Evolutionary conservation across 305 asterid genomes (phyloP).

Genomic region (Fraxinus dipetala): DNA sequence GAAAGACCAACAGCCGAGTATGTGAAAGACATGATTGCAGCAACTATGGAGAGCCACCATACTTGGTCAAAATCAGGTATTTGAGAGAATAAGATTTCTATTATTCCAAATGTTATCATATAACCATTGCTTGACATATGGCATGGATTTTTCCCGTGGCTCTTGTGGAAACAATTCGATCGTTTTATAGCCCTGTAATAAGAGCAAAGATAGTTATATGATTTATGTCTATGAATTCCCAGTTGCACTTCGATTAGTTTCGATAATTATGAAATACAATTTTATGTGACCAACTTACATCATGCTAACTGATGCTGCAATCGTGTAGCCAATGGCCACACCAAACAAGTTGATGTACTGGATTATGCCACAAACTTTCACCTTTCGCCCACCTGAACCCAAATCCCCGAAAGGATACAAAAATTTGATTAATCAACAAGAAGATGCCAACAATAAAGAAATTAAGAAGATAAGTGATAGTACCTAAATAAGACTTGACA

Average conservation of each 20-base stretch:
- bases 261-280: neutral
- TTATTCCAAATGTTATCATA: conserved; percentile 45
- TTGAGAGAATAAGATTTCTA: conserved; percentile 34
- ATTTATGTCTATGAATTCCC: neutral
- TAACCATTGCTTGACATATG: conserved; percentile 45
- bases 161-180: conserved; percentile 47
- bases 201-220: neutral
- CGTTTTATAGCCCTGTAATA: conserved; percentile 40
- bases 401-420: neutral
- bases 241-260: neutral
- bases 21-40: conserved; percentile 34
- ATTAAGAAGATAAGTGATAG: neutral
- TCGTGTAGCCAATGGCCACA: conserved; percentile 59
- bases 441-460: neutral
- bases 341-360: conserved; percentile 44
- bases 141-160: conserved; percentile 29
- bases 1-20: conserved; percentile 30
- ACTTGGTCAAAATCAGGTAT: conserved; percentile 39
- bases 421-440: neutral
- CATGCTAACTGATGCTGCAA: conserved; percentile 56
- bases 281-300: conserved; percentile 31
- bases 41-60: conserved; percentile 51
- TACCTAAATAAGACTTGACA: conserved; percentile 39
- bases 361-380: conserved; percentile 37
- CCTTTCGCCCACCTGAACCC: conserved; percentile 41